Base-by-base conservation (phyloP, 169 alveolate species). In the Toxoplasma gondii region DNA sequence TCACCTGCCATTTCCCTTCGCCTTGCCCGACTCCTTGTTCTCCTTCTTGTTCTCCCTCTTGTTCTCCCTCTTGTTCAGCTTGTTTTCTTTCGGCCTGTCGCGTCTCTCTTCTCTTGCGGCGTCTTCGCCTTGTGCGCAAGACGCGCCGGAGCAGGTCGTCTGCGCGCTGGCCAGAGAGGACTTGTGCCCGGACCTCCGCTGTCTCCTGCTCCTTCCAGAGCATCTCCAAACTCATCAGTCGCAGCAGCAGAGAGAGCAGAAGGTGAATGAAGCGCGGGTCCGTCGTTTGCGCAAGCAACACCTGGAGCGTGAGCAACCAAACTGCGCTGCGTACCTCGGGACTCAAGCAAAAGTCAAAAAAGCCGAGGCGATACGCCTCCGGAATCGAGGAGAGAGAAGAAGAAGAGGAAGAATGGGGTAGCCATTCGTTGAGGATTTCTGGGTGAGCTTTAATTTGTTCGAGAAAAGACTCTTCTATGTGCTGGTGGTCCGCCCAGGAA, bases 401-500 rank as follows among this genome's bases (percentile, higher is more conserved):
- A 16, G 74, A 1, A 16, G 74, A 74, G 22, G 84, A 74, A 74
- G 84, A 16, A 1, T 19, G 36, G n/a, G 64, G 67, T 16, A 82
- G 88, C 88, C 88, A 82, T 34, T 82, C 24, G 53, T 38, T 22
- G 39, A 82, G 88, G 41, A 82, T 17, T 36, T 82, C 88, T 34
- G 88, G 88, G 39, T 27, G 34, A 22, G 53, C 34, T 43, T 82
- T 82, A 16, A 82, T 38, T 45, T 82, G 88, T 16, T 38, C 88
- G 34, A 82, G 88, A 43, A 82, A 82, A 34, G 53, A 12, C 34
- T 82, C 88, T 39, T 82, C 88, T 1, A 82, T 27, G 67, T 82
- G 88, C 41, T 82, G 88, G 64, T 29, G 41, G 12, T 82, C 88
- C 16, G 88, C 67, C 88, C 88, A 82, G n/a, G 88, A 82, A 64